Evolutionary conservation across 768 basidiomycete genomes (phyloP).

Genomic region (Leucogyrophana mollusca): DNA sequence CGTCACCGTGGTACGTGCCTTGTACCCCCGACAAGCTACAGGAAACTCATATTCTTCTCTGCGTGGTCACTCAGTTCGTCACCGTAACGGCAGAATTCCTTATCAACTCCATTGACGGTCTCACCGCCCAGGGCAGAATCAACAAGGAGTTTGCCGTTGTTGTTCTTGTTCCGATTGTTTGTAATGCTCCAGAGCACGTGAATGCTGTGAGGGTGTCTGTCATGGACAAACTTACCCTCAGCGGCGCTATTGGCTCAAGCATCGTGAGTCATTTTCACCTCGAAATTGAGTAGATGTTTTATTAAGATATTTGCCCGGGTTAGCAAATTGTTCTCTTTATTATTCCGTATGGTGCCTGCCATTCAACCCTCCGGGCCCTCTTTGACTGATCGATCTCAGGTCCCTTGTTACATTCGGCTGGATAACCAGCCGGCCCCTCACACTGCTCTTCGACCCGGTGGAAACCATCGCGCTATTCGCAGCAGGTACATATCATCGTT

Average conservation of each 20-base stretch:
- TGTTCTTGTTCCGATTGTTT: neutral
- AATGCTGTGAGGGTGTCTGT: slow-evolving; percentile 72
- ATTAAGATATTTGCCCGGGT: neutral
- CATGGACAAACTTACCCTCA: neutral
- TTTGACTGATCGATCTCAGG: slow-evolving; percentile 1
- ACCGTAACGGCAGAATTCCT: neutral
- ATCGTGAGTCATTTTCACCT: neutral
- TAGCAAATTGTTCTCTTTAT: neutral
- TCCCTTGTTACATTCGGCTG: neutral
- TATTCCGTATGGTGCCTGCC: slow-evolving; percentile 3
- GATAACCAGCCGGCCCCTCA: slow-evolving; percentile 30
- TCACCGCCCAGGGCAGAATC: neutral
- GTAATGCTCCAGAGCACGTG: slow-evolving; percentile 27
- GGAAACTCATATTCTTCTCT: neutral
- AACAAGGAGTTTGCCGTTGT: neutral
- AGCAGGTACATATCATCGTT: slow-evolving; percentile 22
- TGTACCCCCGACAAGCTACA: neutral
- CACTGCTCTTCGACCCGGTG: slow-evolving; percentile 85
- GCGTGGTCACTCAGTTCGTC: slow-evolving; percentile 33
- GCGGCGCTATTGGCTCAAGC: neutral
- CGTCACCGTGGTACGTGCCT: slow-evolving; percentile 58
- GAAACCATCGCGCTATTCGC: slow-evolving; percentile 47
- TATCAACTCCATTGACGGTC: neutral
- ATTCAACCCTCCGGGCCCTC: neutral
- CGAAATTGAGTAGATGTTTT: neutral